Evolutionary conservation across 2,329 filamentous ascomycete genomes (phyloP).

Genomic region (Ophiobolus disseminans): DNA sequence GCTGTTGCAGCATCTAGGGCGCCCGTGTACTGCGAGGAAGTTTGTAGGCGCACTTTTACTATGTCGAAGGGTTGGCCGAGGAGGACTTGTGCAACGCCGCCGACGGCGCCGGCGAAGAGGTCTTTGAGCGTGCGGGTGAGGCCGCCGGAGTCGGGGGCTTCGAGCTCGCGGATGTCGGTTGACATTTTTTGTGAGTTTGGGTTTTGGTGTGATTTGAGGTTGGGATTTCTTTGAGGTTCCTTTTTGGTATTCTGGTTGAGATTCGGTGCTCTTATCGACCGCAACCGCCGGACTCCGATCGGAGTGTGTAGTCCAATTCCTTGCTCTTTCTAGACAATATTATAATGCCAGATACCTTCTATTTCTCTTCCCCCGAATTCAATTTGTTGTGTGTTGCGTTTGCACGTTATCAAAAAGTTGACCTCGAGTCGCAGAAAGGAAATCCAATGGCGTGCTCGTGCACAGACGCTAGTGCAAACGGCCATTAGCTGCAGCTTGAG

Average conservation of each 20-base stretch:
- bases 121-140: slow-evolving; percentile 73
- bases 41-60: slow-evolving; percentile 96
- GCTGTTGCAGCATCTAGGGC: slow-evolving; percentile 80
- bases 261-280: too few species aligned
- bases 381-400: too few species aligned
- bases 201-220: not conserved
- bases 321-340: too few species aligned
- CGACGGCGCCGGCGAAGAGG: slow-evolving; percentile 86
- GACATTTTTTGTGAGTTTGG: slow-evolving; percentile 24
- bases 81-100: slow-evolving; percentile 91
- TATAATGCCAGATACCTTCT: too few species aligned
- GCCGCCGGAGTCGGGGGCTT: slow-evolving; percentile 41
- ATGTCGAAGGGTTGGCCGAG: slow-evolving; percentile 74
- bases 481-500: slow-evolving; percentile 14
- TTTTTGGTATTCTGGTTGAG: too few species aligned
- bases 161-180: slow-evolving; percentile 49
- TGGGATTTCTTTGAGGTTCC: too few species aligned
- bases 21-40: slow-evolving; percentile 78
- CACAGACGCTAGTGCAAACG: slow-evolving; percentile 20
- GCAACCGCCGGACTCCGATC: too few species aligned
- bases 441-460: slow-evolving; percentile 31
- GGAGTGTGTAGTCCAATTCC: too few species aligned
- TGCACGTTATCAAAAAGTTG: too few species aligned
- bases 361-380: too few species aligned
- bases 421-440: not conserved